These are phyloP conservation scores for Candida dubliniensis DNA, from an alignment of 1,139 yeast species.

Conservation along the genomic window DNA sequence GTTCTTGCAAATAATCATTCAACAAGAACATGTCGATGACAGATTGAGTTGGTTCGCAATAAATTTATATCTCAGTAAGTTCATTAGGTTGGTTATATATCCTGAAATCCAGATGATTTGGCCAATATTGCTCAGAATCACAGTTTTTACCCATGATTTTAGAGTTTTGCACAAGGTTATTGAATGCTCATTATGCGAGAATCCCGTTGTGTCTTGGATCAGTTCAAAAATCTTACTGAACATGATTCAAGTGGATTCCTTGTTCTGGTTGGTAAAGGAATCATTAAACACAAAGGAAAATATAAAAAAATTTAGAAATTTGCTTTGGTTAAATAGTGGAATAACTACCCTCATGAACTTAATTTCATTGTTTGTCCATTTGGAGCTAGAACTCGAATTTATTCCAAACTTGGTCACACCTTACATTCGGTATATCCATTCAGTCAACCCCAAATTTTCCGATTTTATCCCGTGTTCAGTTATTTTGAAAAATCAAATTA, in stretches of 20 bases:
- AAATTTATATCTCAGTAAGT: constrained; percentile 5
- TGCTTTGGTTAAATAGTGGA: constrained; percentile 12
- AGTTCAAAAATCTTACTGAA: constrained; percentile 6
- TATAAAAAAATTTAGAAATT: constrained; percentile 6
- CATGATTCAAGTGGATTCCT: constrained; percentile 1
- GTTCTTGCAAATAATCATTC: background rate
- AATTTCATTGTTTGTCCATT: constrained; percentile 8
- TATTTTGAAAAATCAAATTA: constrained; percentile 5
- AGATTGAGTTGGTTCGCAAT: constrained; percentile 8
- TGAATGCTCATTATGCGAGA: constrained; percentile 4
- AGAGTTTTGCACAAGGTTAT: constrained; percentile 5
- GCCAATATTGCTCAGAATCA: constrained; percentile 7
- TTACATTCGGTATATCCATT: constrained; percentile 14
- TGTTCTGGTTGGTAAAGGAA: background rate
- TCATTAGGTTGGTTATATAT: constrained; percentile 3
- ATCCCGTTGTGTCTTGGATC: constrained; percentile 7
- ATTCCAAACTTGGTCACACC: constrained; percentile 8
- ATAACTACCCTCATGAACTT: constrained; percentile 15
- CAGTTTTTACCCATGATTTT: constrained; percentile 4
- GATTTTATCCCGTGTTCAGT: constrained; percentile 16
- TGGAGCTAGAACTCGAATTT: constrained; percentile 5
- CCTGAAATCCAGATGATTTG: constrained; percentile 9
- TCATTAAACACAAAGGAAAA: constrained; percentile 4
- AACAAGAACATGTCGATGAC: constrained; percentile 3
- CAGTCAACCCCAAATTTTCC: constrained; percentile 16